Conservation (phyloP, 2,329 filamentous ascomycete genomes). For the Dactylonectria macrodidyma region DNA sequence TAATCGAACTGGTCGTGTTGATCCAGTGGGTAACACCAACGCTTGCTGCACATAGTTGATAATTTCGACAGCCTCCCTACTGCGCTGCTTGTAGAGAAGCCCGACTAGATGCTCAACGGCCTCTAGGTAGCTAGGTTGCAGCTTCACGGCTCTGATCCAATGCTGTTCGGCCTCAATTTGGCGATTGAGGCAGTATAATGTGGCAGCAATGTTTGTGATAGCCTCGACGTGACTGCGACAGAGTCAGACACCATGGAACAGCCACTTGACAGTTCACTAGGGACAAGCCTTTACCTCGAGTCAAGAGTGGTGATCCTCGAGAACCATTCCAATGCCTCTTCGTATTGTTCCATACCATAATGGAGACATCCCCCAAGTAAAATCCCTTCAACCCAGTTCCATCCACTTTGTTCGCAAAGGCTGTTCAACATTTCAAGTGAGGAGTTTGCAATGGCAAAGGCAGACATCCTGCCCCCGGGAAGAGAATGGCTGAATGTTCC, state of each 20-base stretch:
- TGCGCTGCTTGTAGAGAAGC: conserved; percentile 86
- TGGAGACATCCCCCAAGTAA: conserved; percentile 91
- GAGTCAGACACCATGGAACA: conserved; percentile 49
- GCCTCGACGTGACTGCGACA: conserved; percentile 85
- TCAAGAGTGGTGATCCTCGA: conserved; percentile 72
- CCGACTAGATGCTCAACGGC: conserved; percentile 95
- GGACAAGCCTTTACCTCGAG: conserved; percentile 63
- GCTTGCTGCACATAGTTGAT: conserved; percentile 88
- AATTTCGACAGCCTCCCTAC: conserved; percentile 86
- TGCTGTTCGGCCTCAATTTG: conserved; percentile 87
- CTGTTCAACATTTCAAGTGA: conserved; percentile 81
- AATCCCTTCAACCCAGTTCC: conserved; percentile 95
- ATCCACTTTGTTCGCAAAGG: conserved; percentile 84
- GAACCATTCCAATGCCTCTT: conserved; percentile 83
- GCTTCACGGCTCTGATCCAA: conserved; percentile 88
- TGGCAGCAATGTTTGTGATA: conserved; percentile 92
- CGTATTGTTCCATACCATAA: conserved; percentile 89
- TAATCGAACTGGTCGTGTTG: conserved; percentile 24
- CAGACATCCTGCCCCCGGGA: conserved; percentile 51
- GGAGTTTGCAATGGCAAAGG: conserved; percentile 70
- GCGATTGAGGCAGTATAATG: conserved; percentile 85
- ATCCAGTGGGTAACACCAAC: conserved; percentile 61
- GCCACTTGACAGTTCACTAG: conserved; percentile 50
- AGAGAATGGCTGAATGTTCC: conserved; percentile 33
- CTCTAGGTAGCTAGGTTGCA: conserved; percentile 91